Conservation (phyloP, 306 rosid genomes). For the Cicer chorassanicum region DNA sequence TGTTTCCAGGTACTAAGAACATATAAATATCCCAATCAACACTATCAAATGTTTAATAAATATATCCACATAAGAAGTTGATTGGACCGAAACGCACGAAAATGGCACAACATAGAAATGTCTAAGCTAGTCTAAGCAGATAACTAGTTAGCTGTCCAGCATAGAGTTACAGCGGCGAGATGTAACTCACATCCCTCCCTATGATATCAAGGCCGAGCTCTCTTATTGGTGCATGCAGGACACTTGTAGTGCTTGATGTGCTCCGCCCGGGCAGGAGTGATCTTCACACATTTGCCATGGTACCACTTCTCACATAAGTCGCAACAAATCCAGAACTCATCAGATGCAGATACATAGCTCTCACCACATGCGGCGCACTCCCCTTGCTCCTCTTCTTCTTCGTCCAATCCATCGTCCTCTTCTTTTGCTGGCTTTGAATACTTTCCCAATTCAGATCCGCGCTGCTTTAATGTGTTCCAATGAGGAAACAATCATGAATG, state of each 20-base stretch:
- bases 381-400: constrained; percentile 55
- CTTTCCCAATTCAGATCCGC: constrained; percentile 55
- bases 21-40: constrained; percentile 39
- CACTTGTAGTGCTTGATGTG: constrained; percentile 57
- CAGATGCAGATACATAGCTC: constrained; percentile 44
- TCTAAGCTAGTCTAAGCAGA: constrained; percentile 39
- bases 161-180: constrained; percentile 43
- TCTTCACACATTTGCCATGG: constrained; percentile 57
- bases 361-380: constrained; percentile 55
- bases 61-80: constrained; percentile 43
- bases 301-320: constrained; percentile 67
- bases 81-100: constrained; percentile 44
- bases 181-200: constrained; percentile 42
- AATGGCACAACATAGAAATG: constrained; percentile 42
- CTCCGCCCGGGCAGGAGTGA: constrained; percentile 51
- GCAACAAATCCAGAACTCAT: constrained; percentile 58
- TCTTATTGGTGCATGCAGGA: constrained; percentile 55
- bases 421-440: constrained; percentile 53
- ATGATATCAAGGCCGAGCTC: constrained; percentile 55
- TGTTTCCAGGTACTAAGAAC: constrained; percentile 28
- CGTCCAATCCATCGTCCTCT: constrained; percentile 50
- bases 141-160: constrained; percentile 57
- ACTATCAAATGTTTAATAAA: constrained; percentile 37
- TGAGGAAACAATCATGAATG: constrained; percentile 26
- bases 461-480: constrained; percentile 47